Conservation (phyloP, 1,139 yeast species). For the Scheffersomyces quercinus region DNA sequence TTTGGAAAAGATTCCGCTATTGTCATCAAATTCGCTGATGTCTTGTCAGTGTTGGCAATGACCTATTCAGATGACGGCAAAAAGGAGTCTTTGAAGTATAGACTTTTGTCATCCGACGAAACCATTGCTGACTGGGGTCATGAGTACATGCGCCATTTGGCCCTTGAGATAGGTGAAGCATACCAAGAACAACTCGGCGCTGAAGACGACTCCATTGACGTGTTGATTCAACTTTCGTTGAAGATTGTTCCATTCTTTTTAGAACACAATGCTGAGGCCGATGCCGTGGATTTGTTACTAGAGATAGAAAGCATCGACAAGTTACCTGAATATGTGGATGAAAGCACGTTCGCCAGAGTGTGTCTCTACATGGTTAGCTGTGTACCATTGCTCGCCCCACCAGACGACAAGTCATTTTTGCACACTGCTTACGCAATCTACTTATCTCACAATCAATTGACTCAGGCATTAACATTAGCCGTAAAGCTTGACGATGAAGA, state of each 20-base stretch:
- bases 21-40: constrained; percentile 60
- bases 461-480: constrained; percentile 90
- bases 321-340: constrained; percentile 82
- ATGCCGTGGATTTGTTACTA: constrained; percentile 88
- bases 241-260: constrained; percentile 87
- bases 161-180: constrained; percentile 90
- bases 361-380: constrained; percentile 94
- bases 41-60: constrained; percentile 92
- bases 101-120: constrained; percentile 64
- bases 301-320: constrained; percentile 88
- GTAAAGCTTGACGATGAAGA: constrained; percentile 83
- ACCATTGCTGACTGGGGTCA: constrained; percentile 94
- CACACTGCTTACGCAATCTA: constrained; percentile 91
- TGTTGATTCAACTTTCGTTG: constrained; percentile 65
- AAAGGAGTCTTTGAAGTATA: constrained; percentile 77
- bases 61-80: constrained; percentile 86
- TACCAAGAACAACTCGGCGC: constrained; percentile 67
- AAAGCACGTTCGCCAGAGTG: constrained; percentile 80
- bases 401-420: constrained; percentile 84
- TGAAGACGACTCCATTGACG: constrained; percentile 43
- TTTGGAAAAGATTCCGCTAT: constrained; percentile 26
- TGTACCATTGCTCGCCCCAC: constrained; percentile 93
- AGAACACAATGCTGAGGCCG: constrained; percentile 97
- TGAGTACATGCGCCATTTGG: constrained; percentile 93
- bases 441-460: constrained; percentile 72